These are phyloP conservation scores for Solanum lignicaule DNA, from an alignment of 257 asterid species.

Conservation along the genomic window DNA sequence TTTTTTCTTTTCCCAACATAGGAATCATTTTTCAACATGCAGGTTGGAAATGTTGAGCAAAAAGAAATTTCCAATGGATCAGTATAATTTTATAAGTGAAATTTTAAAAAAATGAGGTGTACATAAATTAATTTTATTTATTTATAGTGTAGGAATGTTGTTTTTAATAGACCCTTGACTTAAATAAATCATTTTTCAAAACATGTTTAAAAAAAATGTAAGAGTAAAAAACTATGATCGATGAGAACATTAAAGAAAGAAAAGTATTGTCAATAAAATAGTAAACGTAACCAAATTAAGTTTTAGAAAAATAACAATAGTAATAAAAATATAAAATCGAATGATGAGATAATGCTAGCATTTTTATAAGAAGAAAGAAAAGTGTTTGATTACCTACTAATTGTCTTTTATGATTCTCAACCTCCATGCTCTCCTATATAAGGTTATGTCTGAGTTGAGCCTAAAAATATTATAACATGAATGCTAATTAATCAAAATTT, in stretches of 20 bases:
- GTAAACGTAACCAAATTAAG: neutral
- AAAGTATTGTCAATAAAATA: neutral
- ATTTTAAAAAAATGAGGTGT: neutral
- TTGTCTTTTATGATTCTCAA: neutral
- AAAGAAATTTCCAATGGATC: neutral
- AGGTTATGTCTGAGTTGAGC: neutral
- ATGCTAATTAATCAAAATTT: too few species aligned
- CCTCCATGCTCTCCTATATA: neutral
- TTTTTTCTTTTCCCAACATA: neutral
- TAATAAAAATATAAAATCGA: too few species aligned
- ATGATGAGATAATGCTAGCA: neutral
- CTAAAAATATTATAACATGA: too few species aligned
- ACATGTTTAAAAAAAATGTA: neutral
- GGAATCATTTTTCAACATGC: neutral
- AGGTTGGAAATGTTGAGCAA: too few species aligned
- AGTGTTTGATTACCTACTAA: neutral
- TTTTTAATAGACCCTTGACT: fast-evolving
- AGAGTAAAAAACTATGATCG: neutral
- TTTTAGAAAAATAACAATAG: too few species aligned
- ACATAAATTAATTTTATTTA: too few species aligned
- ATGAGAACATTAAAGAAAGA: neutral
- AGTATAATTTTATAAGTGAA: too few species aligned
- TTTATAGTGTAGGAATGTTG: too few species aligned
- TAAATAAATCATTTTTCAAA: neutral
- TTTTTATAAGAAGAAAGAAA: too few species aligned